A percentile compares a stretch with the other conserved stretches of the same genome.
phyloP scores from a whole-genome alignment of 805 yeast genomes.

The Ogataea trehaloabstinens region DNA sequence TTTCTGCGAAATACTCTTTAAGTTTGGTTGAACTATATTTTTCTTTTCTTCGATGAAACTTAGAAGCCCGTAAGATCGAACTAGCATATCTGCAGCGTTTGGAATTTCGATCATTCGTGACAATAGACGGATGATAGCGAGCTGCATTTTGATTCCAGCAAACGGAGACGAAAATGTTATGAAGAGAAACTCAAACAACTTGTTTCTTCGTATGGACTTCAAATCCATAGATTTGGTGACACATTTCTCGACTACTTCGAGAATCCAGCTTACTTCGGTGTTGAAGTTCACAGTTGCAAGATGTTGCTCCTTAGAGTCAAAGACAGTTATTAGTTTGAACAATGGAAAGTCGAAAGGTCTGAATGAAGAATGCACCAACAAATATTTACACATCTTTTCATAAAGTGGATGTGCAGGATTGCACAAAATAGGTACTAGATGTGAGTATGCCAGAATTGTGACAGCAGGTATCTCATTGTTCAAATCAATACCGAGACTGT shows the following conservation, averaged over 20 bases:
- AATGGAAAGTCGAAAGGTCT: constrained; percentile 45
- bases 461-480: constrained; percentile 40
- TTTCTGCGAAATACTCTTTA: constrained; percentile 6
- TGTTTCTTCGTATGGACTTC: constrained; percentile 46
- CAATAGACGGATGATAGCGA: constrained; percentile 41
- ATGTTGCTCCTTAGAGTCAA: neutral
- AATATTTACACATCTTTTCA: constrained; percentile 67
- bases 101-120: constrained; percentile 50
- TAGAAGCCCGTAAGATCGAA: constrained; percentile 55
- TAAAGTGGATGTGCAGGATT: constrained; percentile 75
- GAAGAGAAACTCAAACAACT: constrained; percentile 66
- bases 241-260: constrained; percentile 49
- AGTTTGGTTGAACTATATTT: constrained; percentile 9
- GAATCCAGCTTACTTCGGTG: constrained; percentile 66
- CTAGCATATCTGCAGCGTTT: constrained; percentile 54
- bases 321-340: constrained; percentile 32
- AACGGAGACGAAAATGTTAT: constrained; percentile 55
- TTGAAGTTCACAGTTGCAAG: constrained; percentile 42
- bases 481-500: constrained; percentile 29
- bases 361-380: constrained; percentile 53
- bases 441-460: constrained; percentile 54
- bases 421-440: constrained; percentile 52
- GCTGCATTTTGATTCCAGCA: constrained; percentile 37
- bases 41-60: constrained; percentile 36
- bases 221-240: constrained; percentile 51